A percentile compares a stretch with the other conserved stretches of the same genome.
Conservation (phyloP, 495 filamentous ascomycete species). For the Neurospora sublineolata region DNA sequence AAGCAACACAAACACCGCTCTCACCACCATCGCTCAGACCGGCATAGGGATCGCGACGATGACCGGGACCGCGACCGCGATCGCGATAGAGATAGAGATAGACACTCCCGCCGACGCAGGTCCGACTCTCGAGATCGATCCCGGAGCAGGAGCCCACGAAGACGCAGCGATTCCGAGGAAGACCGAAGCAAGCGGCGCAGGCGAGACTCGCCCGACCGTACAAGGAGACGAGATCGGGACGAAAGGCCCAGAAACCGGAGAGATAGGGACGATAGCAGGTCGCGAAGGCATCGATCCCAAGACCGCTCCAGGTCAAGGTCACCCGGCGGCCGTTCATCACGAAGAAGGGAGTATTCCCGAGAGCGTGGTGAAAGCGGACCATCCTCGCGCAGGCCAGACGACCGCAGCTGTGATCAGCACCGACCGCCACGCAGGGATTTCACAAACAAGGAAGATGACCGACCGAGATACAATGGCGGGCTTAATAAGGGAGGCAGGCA, state of each 20-base stretch:
- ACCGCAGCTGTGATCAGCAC: conserved; percentile 5
- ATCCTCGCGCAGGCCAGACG: conserved; percentile 1
- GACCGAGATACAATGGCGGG: background rate
- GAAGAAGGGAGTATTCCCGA: conserved; percentile 12
- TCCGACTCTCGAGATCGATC: conserved; percentile 29
- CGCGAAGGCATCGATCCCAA: background rate
- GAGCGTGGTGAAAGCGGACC: conserved; percentile 1
- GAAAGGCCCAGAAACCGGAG: background rate
- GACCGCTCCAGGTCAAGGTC: conserved; percentile 1
- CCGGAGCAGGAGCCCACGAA: conserved; percentile 11
- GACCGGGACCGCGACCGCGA: background rate
- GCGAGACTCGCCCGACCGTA: conserved; percentile 21
- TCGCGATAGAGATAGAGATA: conserved; percentile 14
- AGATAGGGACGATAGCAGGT: conserved; percentile 1
- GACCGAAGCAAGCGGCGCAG: conserved; percentile 21
- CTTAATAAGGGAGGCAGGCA: conserved; percentile 4
- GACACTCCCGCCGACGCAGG: conserved; percentile 26
- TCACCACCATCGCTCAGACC: conserved; percentile 37
- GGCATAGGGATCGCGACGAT: conserved; percentile 4
- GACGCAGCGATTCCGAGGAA: conserved; percentile 21
- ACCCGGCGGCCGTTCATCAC: conserved; percentile 16
- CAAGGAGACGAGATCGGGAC: conserved; percentile 3
- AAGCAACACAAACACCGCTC: conserved; percentile 40
- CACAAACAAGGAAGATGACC: background rate
- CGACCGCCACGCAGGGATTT: background rate